Evolutionary conservation across 192 early-diverging fungal genomes (phyloP), one percentile per base, ranked within the genome.

Genomic region (Phlyctochytrium arcticum): DNA sequence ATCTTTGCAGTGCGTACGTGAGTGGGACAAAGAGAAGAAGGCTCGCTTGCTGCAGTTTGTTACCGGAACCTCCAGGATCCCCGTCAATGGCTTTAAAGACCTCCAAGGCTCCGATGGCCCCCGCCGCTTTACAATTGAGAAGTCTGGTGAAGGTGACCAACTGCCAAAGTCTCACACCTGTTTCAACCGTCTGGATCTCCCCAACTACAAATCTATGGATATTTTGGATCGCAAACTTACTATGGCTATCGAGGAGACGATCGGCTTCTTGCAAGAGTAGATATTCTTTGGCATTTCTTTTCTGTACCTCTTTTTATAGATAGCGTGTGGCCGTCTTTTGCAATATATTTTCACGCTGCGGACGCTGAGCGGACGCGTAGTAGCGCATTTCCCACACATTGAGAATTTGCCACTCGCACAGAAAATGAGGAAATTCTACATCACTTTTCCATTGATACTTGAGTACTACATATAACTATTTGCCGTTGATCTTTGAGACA

Each of bases 71-170:
- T 96, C 92, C 29, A 88, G 96, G 35, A 96, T 98, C 63, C 96
- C 96, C 3, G 94, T 98, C 68, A 98, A 96, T 63, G 96, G 96
- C 5, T 98, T 98, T 78, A 98, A 96, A 68, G 96, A 98, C 69
- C 72, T 98, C 46, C 96, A 98, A 75, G 96, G 96, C 33, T 88
- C 86, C 64, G 96, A 98, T 74, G 96, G 96, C 0, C 96, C 96
- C 5, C 77, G 96, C 39, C 78, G 91, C 36, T 98, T 98, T 66
- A 95, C 93, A 0, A 92, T 98, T 60, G 96, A 98, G 70, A 95
- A 94, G 72, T 82, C 90, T 15, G 94, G 94, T 12, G 92, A 96
- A 48, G 77, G 87, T 19, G 79, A 86, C 7, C 83, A 86, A 29
- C 75, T 98, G 63, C 96, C 96, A 10, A 96, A 98, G 75, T 85